phyloP scores from a whole-genome alignment of 768 basidiomycete genomes.

The Astraeus odoratus region DNA sequence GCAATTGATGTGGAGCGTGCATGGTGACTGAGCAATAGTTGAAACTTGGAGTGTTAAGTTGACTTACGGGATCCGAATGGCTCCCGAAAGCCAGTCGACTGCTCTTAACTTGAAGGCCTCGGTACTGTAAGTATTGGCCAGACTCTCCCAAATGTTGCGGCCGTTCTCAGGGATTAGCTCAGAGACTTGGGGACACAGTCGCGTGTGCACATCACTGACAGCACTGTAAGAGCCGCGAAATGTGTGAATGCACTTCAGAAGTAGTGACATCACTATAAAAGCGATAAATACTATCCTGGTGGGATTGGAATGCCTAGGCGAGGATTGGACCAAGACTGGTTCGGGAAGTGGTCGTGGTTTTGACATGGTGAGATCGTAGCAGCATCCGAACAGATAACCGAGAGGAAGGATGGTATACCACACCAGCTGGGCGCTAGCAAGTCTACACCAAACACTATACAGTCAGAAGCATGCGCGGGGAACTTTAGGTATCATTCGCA shows the following conservation, averaged over 20 bases:
- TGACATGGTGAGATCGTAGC: neutral
- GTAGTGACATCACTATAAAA: neutral
- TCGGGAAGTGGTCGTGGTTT: neutral
- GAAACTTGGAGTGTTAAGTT: no score
- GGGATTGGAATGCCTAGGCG: neutral
- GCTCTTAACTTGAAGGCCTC: conserved; percentile 29
- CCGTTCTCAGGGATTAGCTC: conserved; percentile 28
- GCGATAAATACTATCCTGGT: neutral
- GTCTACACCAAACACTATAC: no score
- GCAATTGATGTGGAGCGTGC: no score
- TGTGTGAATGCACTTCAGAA: neutral
- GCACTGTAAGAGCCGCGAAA: neutral
- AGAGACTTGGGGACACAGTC: conserved; percentile 30
- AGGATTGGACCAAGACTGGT: neutral
- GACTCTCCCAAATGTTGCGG: conserved; percentile 24
- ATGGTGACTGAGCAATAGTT: no score
- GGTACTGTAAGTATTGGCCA: conserved; percentile 26
- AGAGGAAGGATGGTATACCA: no score
- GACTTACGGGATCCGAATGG: conserved; percentile 35
- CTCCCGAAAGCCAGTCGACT: conserved; percentile 30
- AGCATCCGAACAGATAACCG: no score
- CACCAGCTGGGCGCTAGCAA: no score
- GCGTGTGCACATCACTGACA: no score
- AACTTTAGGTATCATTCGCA: no score
- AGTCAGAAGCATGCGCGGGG: no score